A percentile compares a stretch with the other conserved stretches of the same genome.
Evolutionary conservation across 2,329 filamentous ascomycete species (phyloP).

Genomic region (Fusarium musae): DNA sequence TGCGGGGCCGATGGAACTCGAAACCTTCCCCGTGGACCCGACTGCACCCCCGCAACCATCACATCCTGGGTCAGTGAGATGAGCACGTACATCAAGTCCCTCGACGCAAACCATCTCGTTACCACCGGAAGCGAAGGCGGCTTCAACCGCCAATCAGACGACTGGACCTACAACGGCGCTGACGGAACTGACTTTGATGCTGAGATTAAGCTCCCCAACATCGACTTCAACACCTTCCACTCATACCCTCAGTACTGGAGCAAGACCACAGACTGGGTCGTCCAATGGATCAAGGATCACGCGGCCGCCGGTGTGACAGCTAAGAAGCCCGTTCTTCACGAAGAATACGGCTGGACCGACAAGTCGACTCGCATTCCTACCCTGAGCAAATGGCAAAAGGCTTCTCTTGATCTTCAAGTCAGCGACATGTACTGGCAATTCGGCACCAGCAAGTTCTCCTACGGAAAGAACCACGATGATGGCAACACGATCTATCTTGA

Average conservation of each 20-base stretch:
- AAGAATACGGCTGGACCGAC: constrained; percentile 56
- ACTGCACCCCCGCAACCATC: constrained; percentile 56
- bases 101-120: constrained; percentile 64
- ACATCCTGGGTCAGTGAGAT: constrained; percentile 64
- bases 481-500: constrained; percentile 68
- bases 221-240: constrained; percentile 67
- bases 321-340: constrained; percentile 59
- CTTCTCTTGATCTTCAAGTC: constrained; percentile 58
- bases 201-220: constrained; percentile 56
- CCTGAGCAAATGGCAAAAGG: constrained; percentile 61
- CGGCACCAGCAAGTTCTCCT: constrained; percentile 62
- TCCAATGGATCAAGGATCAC: constrained; percentile 66
- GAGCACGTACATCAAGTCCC: constrained; percentile 63
- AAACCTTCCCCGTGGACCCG: constrained; percentile 56
- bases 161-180: constrained; percentile 58
- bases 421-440: constrained; percentile 68
- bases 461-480: constrained; percentile 65
- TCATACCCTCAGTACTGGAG: constrained; percentile 66
- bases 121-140: constrained; percentile 69
- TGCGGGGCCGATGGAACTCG: constrained; percentile 59
- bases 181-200: constrained; percentile 66
- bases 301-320: constrained; percentile 51
- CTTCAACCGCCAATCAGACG: constrained; percentile 57
- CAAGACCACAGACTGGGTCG: constrained; percentile 63
- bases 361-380: constrained; percentile 58